phyloP scores from a whole-genome alignment of 2,329 filamentous ascomycete genomes.

The Drechslera avenae region DNA sequence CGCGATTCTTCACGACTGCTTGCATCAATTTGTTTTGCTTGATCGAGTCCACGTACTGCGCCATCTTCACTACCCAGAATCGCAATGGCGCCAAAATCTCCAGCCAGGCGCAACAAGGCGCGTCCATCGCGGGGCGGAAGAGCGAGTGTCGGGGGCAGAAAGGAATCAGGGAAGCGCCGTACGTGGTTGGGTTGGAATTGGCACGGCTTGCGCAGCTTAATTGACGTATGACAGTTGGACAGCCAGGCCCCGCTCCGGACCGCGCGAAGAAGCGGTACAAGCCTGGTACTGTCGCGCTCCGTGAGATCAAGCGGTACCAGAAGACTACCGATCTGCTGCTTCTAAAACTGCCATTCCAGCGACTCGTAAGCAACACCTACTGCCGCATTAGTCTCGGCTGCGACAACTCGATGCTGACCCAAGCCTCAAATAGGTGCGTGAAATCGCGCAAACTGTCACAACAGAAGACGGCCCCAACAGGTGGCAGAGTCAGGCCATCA shows the following conservation, averaged over 20 bases:
- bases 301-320: constrained; percentile 98
- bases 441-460: constrained; percentile 75
- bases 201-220: neutral
- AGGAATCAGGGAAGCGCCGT: constrained; percentile 28
- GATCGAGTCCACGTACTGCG: neutral
- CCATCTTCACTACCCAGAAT: neutral
- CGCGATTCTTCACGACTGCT: neutral
- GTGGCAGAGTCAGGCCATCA: constrained; percentile 98
- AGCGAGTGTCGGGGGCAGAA: constrained; percentile 22
- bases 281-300: constrained; percentile 85
- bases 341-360: constrained; percentile 97
- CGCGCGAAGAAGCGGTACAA: constrained; percentile 52
- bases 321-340: constrained; percentile 96
- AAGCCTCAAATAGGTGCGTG: constrained; percentile 34
- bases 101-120: constrained; percentile 37
- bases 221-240: constrained; percentile 29
- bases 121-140: constrained; percentile 41
- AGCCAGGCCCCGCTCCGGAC: constrained; percentile 42
- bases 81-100: constrained; percentile 30
- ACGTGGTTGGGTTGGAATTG: constrained; percentile 7
- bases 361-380: constrained; percentile 63
- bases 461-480: constrained; percentile 66
- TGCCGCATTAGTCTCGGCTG: no score
- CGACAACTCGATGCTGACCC: no score
- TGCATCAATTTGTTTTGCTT: no score